phyloP scores from a whole-genome alignment of 2,329 filamentous ascomycete genomes.

The Sclerotinia trifoliorum region DNA sequence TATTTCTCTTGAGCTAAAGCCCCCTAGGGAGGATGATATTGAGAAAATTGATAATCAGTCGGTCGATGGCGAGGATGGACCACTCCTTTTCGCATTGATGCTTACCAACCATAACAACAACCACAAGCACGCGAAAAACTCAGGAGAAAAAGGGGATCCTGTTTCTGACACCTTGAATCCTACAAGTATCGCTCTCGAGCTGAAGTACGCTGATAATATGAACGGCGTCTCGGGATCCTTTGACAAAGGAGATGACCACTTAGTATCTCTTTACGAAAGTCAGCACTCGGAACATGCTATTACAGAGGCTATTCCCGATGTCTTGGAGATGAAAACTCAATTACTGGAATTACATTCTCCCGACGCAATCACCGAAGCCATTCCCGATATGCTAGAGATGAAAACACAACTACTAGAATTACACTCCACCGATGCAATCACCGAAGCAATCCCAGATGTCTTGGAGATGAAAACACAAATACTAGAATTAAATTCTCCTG shows the following conservation, averaged over 20 bases:
- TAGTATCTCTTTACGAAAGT: too few relatives aligned
- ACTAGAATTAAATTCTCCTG: neutral
- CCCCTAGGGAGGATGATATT: too few relatives aligned
- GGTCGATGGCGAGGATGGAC: too few relatives aligned
- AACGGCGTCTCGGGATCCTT: too few relatives aligned
- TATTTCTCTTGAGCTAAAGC: neutral
- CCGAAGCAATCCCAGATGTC: neutral
- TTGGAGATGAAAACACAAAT: neutral
- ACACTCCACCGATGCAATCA: neutral
- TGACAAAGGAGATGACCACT: too few relatives aligned
- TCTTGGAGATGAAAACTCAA: neutral
- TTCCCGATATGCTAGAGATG: conserved; percentile 1
- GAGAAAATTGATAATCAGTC: too few relatives aligned
- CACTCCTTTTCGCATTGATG: neutral
- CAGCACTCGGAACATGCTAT: too few relatives aligned
- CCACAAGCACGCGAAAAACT: neutral
- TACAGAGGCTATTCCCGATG: too few relatives aligned
- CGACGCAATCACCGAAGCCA: neutral
- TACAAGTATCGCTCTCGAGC: neutral
- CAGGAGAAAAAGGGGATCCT: too few relatives aligned
- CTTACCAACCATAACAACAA: neutral
- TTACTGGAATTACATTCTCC: neutral
- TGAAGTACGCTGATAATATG: too few relatives aligned
- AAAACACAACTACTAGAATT: neutral
- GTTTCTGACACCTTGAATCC: neutral